Evolutionary conservation across 345 rosid genomes (phyloP).

Genomic region (Cardamine occulta): DNA sequence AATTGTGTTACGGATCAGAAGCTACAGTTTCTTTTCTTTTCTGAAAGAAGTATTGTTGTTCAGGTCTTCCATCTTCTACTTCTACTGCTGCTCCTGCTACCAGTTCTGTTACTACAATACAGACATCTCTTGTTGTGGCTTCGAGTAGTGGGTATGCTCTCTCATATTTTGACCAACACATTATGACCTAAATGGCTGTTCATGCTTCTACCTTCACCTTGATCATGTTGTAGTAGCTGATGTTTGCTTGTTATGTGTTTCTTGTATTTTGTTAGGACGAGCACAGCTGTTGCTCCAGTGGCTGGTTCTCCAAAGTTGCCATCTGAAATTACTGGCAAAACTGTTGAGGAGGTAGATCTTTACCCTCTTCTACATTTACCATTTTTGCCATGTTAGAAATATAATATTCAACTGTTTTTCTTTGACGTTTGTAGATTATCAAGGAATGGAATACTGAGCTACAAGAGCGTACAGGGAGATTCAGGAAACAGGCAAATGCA

Average conservation of each 20-base stretch:
- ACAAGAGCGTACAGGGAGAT: conserved; percentile 90
- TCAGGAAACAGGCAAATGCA: conserved; percentile 88
- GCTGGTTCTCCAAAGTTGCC: conserved; percentile 73
- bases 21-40: conserved; percentile 4
- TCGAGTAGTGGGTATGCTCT: conserved; percentile 78
- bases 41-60: conserved; percentile 31
- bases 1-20: background rate
- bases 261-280: conserved; percentile 53
- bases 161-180: conserved; percentile 18
- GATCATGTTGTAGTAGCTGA: conserved; percentile 15
- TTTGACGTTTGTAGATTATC: conserved; percentile 64
- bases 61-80: conserved; percentile 64
- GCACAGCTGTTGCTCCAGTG: conserved; percentile 56
- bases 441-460: conserved; percentile 96
- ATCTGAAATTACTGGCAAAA: conserved; percentile 87
- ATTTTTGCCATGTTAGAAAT: background rate
- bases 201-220: conserved; percentile 16
- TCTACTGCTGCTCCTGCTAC: conserved; percentile 56
- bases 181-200: conserved; percentile 1
- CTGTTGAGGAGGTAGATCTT: conserved; percentile 85
- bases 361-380: conserved; percentile 6
- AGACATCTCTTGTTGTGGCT: conserved; percentile 62
- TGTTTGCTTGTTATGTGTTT: conserved; percentile 27
- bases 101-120: conserved; percentile 52
- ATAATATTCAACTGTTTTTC: conserved; percentile 4